These are phyloP conservation scores for Pyrenopolyporus hunteri DNA, from an alignment of 495 filamentous ascomycete species.

Conservation along the genomic window DNA sequence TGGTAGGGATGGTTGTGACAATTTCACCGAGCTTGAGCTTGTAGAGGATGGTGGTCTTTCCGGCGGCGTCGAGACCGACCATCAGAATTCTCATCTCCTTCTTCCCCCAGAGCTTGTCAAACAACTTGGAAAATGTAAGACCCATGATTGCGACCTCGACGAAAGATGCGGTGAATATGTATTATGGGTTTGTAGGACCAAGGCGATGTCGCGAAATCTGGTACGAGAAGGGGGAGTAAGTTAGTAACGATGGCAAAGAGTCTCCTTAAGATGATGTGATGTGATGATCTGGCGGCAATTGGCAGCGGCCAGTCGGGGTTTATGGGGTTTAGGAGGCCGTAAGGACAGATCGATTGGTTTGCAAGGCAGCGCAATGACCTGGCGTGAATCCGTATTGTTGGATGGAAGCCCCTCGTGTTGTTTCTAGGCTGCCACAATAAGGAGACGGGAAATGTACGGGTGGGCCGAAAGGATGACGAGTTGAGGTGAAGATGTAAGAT, in stretches of 20 bases:
- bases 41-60: slow-evolving; percentile 99
- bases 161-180: slow-evolving; percentile 29
- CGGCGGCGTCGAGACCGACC: slow-evolving; percentile 98
- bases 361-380: slow-evolving; percentile 30
- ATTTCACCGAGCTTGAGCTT: slow-evolving; percentile 99
- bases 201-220: slow-evolving; percentile 31
- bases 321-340: slow-evolving; percentile 23
- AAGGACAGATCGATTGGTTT: slow-evolving; percentile 43
- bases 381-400: slow-evolving; percentile 13
- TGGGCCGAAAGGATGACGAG: slow-evolving; percentile 20
- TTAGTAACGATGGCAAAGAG: slow-evolving; percentile 30
- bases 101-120: slow-evolving; percentile 95
- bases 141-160: slow-evolving; percentile 74
- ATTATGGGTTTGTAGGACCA: slow-evolving; percentile 34
- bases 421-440: slow-evolving; percentile 43
- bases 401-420: slow-evolving; percentile 6
- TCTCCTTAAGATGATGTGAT: no score
- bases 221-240: slow-evolving; percentile 9
- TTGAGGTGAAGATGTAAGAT: slow-evolving; percentile 3
- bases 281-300: slow-evolving; percentile 31
- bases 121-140: slow-evolving; percentile 90
- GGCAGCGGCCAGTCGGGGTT: slow-evolving; percentile 32
- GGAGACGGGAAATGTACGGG: slow-evolving; percentile 35
- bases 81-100: slow-evolving; percentile 99
- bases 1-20: slow-evolving; percentile 98